Conservation (phyloP, 768 basidiomycete genomes). For the Xerocomellus intermedius region DNA sequence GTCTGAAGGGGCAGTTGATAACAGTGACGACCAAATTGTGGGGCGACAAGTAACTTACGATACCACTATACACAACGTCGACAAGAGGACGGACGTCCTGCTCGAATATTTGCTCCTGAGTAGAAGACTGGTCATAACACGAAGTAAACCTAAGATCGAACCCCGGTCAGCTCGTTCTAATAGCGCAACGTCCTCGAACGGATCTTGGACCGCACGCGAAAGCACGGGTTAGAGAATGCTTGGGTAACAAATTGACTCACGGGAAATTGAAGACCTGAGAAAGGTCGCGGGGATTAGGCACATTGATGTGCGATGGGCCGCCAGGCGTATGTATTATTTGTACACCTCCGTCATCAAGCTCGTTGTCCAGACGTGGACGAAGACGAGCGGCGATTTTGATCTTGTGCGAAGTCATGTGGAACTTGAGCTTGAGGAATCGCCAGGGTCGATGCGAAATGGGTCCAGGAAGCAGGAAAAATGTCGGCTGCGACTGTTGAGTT, state of each 20-base stretch:
- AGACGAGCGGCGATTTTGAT: slow-evolving; percentile 74
- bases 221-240: no score
- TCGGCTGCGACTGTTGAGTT: background rate
- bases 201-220: slow-evolving; percentile 2
- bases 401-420: slow-evolving; percentile 39
- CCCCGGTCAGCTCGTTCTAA: background rate
- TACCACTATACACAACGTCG: slow-evolving; percentile 73
- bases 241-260: slow-evolving; percentile 37
- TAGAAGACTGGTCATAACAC: slow-evolving; percentile 68
- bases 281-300: slow-evolving; percentile 68
- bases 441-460: background rate
- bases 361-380: slow-evolving; percentile 59
- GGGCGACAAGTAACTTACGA: slow-evolving; percentile 45
- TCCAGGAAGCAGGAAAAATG: background rate
- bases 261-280: slow-evolving; percentile 77
- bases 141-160: slow-evolving; percentile 57
- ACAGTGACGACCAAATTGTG: background rate
- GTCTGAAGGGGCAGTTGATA: slow-evolving; percentile 44
- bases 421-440: background rate
- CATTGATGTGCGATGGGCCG: slow-evolving; percentile 51
- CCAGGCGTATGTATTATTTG: slow-evolving; percentile 46
- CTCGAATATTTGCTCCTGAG: slow-evolving; percentile 75
- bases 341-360: slow-evolving; percentile 61
- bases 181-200: background rate
- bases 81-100: slow-evolving; percentile 76